Percentiles rank a stretch among this genome's conserved stretches.
phyloP scores from a whole-genome alignment of 2,329 filamentous ascomycete species.

The Colletotrichum cordylinicola region DNA sequence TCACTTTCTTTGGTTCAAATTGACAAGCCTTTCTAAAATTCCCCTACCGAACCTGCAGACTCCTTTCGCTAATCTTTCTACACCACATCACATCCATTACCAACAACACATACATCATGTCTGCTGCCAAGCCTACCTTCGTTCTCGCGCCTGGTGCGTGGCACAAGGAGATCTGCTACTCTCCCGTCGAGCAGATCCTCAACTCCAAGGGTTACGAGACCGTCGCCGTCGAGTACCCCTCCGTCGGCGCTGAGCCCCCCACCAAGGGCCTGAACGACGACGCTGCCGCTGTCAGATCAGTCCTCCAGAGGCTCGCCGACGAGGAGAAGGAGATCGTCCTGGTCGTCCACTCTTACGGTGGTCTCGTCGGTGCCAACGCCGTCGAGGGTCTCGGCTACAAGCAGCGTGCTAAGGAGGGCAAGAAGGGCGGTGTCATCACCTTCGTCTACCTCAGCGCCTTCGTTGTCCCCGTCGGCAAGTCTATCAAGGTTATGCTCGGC shows the following conservation, averaged over 20 bases:
- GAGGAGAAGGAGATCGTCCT: slow-evolving; percentile 46
- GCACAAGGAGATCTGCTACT: slow-evolving; percentile 35
- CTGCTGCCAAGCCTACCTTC: slow-evolving; percentile 27
- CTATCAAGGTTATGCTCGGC: slow-evolving; percentile 28
- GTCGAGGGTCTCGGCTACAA: slow-evolving; percentile 39
- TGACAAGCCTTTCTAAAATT: background rate
- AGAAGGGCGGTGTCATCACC: slow-evolving; percentile 42
- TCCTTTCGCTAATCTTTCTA: background rate
- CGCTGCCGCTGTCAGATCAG: slow-evolving; percentile 30
- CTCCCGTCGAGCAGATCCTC: slow-evolving; percentile 33
- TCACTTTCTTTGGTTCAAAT: background rate
- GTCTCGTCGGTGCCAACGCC: slow-evolving; percentile 42
- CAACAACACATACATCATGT: background rate
- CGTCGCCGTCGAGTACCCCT: slow-evolving; percentile 34
- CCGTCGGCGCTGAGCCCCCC: slow-evolving; percentile 34
- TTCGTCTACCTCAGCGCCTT: slow-evolving; percentile 41
- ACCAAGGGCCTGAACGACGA: slow-evolving; percentile 34
- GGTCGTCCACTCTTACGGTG: slow-evolving; percentile 48
- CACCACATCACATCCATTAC: background rate
- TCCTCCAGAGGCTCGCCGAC: slow-evolving; percentile 32
- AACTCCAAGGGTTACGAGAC: slow-evolving; percentile 34
- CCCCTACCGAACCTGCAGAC: background rate
- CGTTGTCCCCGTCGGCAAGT: slow-evolving; percentile 30
- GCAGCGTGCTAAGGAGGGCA: slow-evolving; percentile 33
- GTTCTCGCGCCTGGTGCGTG: slow-evolving; percentile 46